A percentile compares a stretch with the other conserved stretches of the same genome.
Conservation (phyloP, 129 eudicot genomes). For the Daucus carota region DNA sequence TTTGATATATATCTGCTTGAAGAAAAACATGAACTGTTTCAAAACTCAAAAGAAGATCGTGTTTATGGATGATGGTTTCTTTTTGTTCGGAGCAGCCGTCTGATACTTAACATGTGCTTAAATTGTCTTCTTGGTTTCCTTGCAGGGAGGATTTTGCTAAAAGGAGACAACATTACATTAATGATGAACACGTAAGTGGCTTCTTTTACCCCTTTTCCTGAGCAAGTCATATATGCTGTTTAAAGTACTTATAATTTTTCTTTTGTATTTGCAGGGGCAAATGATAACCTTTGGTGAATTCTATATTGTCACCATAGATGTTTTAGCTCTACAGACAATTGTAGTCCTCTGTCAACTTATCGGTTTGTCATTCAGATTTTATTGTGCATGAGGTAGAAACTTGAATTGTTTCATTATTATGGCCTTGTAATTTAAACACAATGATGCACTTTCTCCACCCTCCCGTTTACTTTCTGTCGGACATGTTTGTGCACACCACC, state of each 20-base stretch:
- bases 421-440: neutral
- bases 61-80: neutral
- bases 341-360: neutral
- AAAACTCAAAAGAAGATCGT: neutral
- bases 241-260: no score
- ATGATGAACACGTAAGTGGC: slow-evolving; percentile 63
- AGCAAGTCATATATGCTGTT: neutral
- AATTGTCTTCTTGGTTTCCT: neutral
- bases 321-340: neutral
- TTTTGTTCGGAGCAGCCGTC: neutral
- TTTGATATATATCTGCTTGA: neutral
- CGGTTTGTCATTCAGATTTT: neutral
- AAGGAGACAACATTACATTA: slow-evolving; percentile 70
- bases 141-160: slow-evolving; percentile 57
- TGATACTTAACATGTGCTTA: neutral
- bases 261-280: slow-evolving; percentile 4
- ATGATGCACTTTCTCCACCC: neutral
- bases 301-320: neutral
- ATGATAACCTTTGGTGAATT: neutral
- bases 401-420: neutral
- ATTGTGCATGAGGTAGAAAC: neutral
- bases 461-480: neutral
- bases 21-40: neutral
- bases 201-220: neutral
- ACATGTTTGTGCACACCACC: neutral